Percentiles rank a stretch among this genome's conserved stretches.
Evolutionary conservation across 2,329 filamentous ascomycete species (phyloP).

Genomic region (Epichloe scottii): DNA sequence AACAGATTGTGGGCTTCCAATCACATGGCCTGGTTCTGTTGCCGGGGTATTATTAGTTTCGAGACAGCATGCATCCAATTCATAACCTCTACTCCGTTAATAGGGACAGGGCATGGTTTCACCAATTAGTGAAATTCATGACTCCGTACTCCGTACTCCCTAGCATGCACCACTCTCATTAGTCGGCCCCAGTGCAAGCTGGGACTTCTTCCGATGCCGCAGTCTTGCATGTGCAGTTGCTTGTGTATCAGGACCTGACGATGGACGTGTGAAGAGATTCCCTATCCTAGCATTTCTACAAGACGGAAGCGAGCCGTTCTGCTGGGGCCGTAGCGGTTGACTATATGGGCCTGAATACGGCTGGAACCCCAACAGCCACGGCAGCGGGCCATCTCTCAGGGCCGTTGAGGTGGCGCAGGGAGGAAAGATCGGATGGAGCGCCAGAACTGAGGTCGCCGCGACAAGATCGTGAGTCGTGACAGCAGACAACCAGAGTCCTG

Average conservation of each 20-base stretch:
- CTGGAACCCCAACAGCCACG: no score
- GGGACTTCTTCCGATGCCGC: background rate
- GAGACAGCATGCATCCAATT: background rate
- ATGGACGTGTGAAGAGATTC: background rate
- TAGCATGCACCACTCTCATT: background rate
- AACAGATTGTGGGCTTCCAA: background rate
- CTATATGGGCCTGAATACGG: no score
- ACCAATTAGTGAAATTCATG: background rate
- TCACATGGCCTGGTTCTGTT: background rate
- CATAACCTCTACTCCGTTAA: background rate
- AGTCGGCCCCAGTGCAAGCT: background rate
- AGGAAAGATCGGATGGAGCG: no score
- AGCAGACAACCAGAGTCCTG: no score
- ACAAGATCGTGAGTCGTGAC: no score
- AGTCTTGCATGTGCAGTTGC: background rate
- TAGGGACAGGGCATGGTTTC: background rate
- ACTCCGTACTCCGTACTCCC: no score
- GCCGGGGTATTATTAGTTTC: background rate
- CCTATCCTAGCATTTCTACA: no score
- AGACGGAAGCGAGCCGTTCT: no score
- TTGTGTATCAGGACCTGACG: background rate
- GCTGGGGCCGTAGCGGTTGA: no score
- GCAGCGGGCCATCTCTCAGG: no score
- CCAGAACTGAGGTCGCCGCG: no score
- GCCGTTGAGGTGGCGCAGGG: no score